Conservation (phyloP, 257 asterid genomes). For the Haberlea rhodopensis region DNA sequence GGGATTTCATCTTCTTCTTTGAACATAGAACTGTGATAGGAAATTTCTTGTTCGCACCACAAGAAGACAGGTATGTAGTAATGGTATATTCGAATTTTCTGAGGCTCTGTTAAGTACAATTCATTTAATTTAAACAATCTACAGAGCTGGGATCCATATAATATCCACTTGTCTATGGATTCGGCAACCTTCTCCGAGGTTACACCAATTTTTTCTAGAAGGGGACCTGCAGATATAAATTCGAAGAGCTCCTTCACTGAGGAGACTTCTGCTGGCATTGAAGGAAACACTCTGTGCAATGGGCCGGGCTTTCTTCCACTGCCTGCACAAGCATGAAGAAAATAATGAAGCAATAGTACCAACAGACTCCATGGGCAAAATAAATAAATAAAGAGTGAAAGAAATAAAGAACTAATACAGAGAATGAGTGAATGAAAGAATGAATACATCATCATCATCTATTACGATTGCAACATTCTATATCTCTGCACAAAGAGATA, state of each 20-base stretch:
- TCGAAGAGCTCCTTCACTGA: conserved; percentile 69
- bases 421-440: not conserved
- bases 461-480: no score
- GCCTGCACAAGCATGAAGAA: conserved; percentile 15
- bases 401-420: no score
- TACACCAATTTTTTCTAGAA: conserved; percentile 55
- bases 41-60: conserved; percentile 90
- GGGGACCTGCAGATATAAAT: conserved; percentile 82
- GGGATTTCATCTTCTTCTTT: conserved; percentile 70
- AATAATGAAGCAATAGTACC: not conserved
- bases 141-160: conserved; percentile 75
- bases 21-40: conserved; percentile 55
- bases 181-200: conserved; percentile 76
- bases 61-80: conserved; percentile 91
- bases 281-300: conserved; percentile 39
- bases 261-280: conserved; percentile 52
- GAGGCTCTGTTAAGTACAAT: conserved; percentile 66
- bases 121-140: conserved; percentile 79
- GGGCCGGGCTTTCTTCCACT: conserved; percentile 42
- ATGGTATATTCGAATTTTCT: conserved; percentile 78
- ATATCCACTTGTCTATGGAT: conserved; percentile 79
- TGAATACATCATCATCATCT: not conserved
- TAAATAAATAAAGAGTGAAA: not conserved
- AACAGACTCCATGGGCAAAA: not conserved
- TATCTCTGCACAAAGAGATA: no score